Percentiles rank a stretch among this genome's conserved stretches.
These are phyloP conservation scores for Leishmania tarentolae DNA, from an alignment of 208 protist genomes.

Conservation along the genomic window DNA sequence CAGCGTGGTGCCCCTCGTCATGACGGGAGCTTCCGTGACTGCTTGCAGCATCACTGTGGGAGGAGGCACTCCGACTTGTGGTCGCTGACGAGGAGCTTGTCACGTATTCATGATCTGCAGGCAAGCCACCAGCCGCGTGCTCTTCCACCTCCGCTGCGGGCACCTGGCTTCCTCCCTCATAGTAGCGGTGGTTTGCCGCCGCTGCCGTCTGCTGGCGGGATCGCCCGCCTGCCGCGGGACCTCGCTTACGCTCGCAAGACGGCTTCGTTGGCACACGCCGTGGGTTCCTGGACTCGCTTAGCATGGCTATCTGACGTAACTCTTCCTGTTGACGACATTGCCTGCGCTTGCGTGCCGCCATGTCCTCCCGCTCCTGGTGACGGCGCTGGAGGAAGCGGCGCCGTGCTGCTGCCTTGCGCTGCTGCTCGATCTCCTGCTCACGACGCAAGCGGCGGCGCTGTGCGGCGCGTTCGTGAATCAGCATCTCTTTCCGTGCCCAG, in stretches of 20 bases:
- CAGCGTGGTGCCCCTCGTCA: slow-evolving; percentile 15
- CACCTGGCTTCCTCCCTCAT: slow-evolving; percentile 10
- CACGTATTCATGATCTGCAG: slow-evolving; percentile 25
- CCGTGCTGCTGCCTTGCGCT: slow-evolving; percentile 37
- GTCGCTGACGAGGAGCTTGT: slow-evolving; percentile 31
- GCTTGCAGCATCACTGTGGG: not conserved
- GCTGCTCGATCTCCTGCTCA: slow-evolving; percentile 46
- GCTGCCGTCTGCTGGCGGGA: slow-evolving; percentile 14
- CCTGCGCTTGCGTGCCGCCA: slow-evolving; percentile 49
- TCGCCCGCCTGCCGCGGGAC: not conserved
- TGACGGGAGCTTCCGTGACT: not conserved
- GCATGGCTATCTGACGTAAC: slow-evolving; percentile 1
- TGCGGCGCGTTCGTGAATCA: slow-evolving; percentile 49
- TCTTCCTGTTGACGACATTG: slow-evolving; percentile 35
- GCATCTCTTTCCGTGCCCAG: slow-evolving; percentile 72
- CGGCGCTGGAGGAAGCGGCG: slow-evolving; percentile 69
- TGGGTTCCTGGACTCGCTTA: slow-evolving; percentile 4
- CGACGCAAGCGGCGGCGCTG: slow-evolving; percentile 51
- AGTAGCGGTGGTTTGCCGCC: slow-evolving; percentile 17
- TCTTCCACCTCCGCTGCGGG: not conserved
- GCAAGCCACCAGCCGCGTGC: slow-evolving; percentile 4
- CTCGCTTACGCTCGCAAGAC: not conserved
- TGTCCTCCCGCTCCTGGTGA: slow-evolving; percentile 58
- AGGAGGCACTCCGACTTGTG: slow-evolving; percentile 30
- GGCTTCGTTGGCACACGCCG: slow-evolving; percentile 14